These are phyloP conservation scores for Calonectria pseudoturangicola DNA, from an alignment of 2,329 filamentous ascomycete genomes.

Conservation along the genomic window DNA sequence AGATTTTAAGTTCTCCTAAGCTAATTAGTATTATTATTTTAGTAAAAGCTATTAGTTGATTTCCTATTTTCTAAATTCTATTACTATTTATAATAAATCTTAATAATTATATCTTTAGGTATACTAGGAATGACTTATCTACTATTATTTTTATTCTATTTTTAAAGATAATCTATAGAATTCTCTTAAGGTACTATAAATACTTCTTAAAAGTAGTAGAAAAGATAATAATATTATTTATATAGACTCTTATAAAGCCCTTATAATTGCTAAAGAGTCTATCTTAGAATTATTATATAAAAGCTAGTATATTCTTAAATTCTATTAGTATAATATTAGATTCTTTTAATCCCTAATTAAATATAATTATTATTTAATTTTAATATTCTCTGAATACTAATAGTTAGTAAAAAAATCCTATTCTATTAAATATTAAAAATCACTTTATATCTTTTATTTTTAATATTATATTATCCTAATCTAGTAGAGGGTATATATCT, in stretches of 20 bases:
- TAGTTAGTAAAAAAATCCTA: too few species aligned
- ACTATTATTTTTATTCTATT: background rate
- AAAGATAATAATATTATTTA: conserved; percentile 5
- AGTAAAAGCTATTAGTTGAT: background rate
- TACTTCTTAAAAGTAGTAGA: background rate
- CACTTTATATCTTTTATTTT: too few species aligned
- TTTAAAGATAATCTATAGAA: background rate
- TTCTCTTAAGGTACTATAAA: background rate
- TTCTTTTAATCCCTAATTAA: background rate
- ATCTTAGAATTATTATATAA: background rate
- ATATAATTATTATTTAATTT: background rate
- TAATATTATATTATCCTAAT: too few species aligned
- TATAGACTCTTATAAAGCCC: background rate
- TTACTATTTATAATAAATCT: background rate
- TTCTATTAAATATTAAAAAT: too few species aligned
- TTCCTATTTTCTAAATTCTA: too few species aligned
- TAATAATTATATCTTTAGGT: background rate
- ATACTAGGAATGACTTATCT: background rate
- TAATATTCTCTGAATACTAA: background rate
- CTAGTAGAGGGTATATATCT: too few species aligned
- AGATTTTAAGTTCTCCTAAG: too few species aligned
- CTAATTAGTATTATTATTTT: background rate
- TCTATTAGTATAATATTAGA: background rate
- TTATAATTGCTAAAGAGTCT: background rate
- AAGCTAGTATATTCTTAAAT: background rate